A percentile compares a stretch with the other conserved stretches of the same genome.
These are phyloP conservation scores for Populus hybrid DNA, from an alignment of 441 rosid species.

Conservation along the genomic window DNA sequence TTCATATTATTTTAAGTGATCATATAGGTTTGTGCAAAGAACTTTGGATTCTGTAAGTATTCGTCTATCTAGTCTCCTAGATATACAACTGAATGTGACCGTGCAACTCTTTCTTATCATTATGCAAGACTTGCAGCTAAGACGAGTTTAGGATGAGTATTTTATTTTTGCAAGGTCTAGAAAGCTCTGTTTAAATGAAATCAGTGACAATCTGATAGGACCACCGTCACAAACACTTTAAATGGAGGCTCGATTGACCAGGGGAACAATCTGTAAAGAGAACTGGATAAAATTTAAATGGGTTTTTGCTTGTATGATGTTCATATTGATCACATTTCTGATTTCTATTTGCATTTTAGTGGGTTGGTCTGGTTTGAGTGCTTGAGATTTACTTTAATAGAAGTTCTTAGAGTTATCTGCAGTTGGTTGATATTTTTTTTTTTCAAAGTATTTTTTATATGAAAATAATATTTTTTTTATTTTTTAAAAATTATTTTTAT, in stretches of 20 bases:
- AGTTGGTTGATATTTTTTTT: no score
- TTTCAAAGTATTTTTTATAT: no score
- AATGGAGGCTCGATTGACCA: not conserved
- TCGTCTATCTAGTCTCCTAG: not conserved
- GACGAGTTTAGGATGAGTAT: not conserved
- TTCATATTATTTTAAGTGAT: not conserved
- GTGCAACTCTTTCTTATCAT: not conserved
- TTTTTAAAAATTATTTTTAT: no score
- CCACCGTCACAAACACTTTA: not conserved
- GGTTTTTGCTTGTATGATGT: not conserved
- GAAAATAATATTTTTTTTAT: no score
- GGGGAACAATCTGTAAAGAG: not conserved
- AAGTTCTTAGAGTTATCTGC: no score
- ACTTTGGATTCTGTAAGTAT: conserved; percentile 6
- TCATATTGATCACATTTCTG: not conserved
- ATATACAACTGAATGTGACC: not conserved
- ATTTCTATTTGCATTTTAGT: no score
- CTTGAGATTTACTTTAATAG: no score
- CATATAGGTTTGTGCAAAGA: not conserved
- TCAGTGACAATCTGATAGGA: not conserved
- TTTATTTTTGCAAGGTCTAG: not conserved
- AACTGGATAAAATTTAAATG: not conserved
- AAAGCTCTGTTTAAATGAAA: not conserved
- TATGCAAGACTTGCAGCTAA: not conserved
- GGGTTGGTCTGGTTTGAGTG: no score